Base-by-base conservation (phyloP, 495 filamentous ascomycete genomes). In the Talaromyces nanjingensis region DNA sequence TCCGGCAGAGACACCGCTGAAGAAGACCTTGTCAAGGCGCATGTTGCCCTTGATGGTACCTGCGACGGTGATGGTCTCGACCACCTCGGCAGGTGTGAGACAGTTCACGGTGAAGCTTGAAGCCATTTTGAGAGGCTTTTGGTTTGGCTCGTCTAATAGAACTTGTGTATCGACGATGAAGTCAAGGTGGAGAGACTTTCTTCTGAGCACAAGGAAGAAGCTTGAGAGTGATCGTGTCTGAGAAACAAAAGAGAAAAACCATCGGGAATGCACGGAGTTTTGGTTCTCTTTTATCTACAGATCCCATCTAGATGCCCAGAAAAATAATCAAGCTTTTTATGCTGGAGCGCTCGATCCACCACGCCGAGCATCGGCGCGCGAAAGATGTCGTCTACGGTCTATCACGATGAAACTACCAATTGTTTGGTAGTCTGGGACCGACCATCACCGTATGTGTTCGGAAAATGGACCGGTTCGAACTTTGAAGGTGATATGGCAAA, bases 1-100 rank as follows among this genome's bases (percentile, higher is more conserved):
- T 1, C 84, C 83, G 2, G 80, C 78, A 49, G 81, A 81, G 27
- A 83, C 76, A 25, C 80, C 73, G 60, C 81, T 84, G n/a, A 81
- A 59, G 62, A 84, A 86, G 22, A 84, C 73, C 63, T 84, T 85
- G 67, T 82, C 77, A 4, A 78, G 73, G 34, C 79, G 71, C 79
- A 81, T 84, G 56, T 79, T 75, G 14, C 81, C 82, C 66, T 84
- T 85, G 52, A 72, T 72, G 55, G 69, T 74, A 0, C 83, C 84
- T 12, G 76, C 66, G 16, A 75, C 74, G 1, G 76, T 74, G 57
- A 83, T 69, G 14, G 78, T 65, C 68, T 81, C 79, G 18, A 77
- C 70, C 27, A 81, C 79, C 71, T 84, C 77, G 20, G 66, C 60
- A 2, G 80, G 74, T 3, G 79, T 77, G 67, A 79, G 78, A 0